phyloP scores from a whole-genome alignment of 75 land plant genomes.

The Picea sitchensis region DNA sequence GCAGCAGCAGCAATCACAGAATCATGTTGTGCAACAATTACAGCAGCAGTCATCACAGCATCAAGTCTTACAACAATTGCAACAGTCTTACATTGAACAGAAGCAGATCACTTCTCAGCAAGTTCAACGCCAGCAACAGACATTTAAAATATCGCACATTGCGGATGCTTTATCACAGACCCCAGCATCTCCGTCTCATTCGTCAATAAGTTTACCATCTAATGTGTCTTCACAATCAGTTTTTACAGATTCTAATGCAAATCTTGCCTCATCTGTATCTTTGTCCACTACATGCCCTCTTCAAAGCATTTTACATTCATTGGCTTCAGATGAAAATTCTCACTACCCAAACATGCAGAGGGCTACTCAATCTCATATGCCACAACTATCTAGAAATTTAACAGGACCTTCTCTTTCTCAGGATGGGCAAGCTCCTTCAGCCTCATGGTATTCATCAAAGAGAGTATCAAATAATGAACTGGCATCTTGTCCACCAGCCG shows the following conservation, averaged over 20 bases:
- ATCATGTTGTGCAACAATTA: constrained; percentile 25
- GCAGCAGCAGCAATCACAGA: constrained; percentile 9
- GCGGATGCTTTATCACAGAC: constrained; percentile 13
- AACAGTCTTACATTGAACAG: constrained; percentile 18
- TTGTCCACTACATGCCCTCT: constrained; percentile 3
- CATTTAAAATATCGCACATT: constrained; percentile 11
- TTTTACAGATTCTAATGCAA: constrained; percentile 11
- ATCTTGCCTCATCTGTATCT: neutral
- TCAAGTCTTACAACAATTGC: constrained; percentile 13
- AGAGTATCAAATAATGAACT: constrained; percentile 17
- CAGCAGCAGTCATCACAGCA: constrained; percentile 15
- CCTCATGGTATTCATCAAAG: constrained; percentile 9
- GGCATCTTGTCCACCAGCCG: constrained; percentile 17
- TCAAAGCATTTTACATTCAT: constrained; percentile 18
- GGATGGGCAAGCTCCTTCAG: constrained; percentile 14
- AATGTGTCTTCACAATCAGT: constrained; percentile 6
- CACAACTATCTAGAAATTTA: constrained; percentile 4
- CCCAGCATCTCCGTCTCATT: constrained; percentile 10
- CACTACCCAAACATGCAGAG: constrained; percentile 14
- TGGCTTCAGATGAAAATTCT: constrained; percentile 12
- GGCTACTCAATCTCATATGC: neutral
- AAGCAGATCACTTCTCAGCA: constrained; percentile 27
- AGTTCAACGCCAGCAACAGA: constrained; percentile 20
- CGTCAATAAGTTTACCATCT: neutral
- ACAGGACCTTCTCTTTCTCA: constrained; percentile 6